A percentile compares a stretch with the other conserved stretches of the same genome.
Evolutionary conservation across 352 stramenopile species (phyloP).

Genomic region (Peronospora belbahrii): DNA sequence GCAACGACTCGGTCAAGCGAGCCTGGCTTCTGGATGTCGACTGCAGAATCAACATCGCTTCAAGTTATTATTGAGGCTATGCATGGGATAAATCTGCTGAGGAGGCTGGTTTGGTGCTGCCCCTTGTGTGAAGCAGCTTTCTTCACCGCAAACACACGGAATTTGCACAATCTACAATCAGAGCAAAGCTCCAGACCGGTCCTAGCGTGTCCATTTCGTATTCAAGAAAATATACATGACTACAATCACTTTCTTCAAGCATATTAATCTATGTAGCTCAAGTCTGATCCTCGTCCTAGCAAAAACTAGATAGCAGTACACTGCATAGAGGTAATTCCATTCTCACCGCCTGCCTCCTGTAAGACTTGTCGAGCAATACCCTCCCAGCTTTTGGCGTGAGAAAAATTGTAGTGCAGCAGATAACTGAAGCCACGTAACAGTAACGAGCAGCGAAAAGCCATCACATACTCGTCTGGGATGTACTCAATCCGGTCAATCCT

Average conservation of each 20-base stretch:
- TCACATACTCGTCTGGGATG: constrained; percentile 82
- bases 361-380: constrained; percentile 56
- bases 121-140: too few species aligned
- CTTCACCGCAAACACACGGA: too few species aligned
- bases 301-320: not conserved
- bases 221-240: not conserved
- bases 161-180: too few species aligned
- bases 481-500: constrained; percentile 77
- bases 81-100: too few species aligned
- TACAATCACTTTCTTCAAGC: not conserved
- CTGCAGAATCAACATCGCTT: too few species aligned
- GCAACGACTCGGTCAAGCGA: too few species aligned
- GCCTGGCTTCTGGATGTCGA: too few species aligned
- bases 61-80: too few species aligned
- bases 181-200: too few species aligned
- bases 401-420: constrained; percentile 81
- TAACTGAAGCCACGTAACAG: constrained; percentile 82
- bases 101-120: too few species aligned
- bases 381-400: constrained; percentile 77
- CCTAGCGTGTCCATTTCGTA: too few species aligned
- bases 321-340: not conserved
- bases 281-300: not conserved
- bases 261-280: not conserved
- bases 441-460: constrained; percentile 81
- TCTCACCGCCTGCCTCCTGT: constrained; percentile 30